Conservation (phyloP, 2,329 filamentous ascomycete genomes). For the Tothia fuscella region DNA sequence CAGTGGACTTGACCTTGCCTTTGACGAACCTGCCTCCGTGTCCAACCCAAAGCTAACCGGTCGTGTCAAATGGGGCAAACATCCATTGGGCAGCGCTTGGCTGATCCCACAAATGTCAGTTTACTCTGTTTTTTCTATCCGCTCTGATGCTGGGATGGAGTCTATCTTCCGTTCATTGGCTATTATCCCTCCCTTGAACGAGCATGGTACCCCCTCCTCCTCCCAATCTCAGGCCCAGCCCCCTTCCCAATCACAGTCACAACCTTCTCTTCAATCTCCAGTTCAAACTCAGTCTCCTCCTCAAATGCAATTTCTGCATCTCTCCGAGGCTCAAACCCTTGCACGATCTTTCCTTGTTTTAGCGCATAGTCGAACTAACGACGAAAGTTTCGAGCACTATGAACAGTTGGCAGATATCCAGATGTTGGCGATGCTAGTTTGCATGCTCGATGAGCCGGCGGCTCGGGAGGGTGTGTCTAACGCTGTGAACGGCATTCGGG, state of each 20-base stretch:
- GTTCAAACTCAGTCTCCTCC: no score
- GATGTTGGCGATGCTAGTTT: conserved; percentile 54
- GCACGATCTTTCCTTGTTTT: not conserved
- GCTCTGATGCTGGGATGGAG: not conserved
- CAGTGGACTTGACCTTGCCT: conserved; percentile 36
- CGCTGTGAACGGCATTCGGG: conserved; percentile 24
- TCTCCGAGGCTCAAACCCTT: no score
- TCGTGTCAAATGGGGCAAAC: conserved; percentile 43
- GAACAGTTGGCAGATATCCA: conserved; percentile 50
- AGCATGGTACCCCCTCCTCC: no score
- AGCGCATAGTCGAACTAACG: no score
- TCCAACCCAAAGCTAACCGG: conserved; percentile 28
- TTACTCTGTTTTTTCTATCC: not conserved
- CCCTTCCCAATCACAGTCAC: no score
- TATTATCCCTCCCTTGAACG: no score
- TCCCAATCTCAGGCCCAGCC: no score
- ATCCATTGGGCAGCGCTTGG: conserved; percentile 44
- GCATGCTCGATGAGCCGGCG: conserved; percentile 41
- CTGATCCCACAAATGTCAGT: conserved; percentile 39
- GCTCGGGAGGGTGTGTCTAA: conserved; percentile 28
- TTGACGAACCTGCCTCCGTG: conserved; percentile 30
- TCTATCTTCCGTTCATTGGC: not conserved
- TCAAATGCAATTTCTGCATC: no score
- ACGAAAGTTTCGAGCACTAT: conserved; percentile 41
- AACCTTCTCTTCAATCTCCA: no score